Evolutionary conservation across 2,329 filamentous ascomycete species (phyloP).

Genomic region (Neocucurbitaria cava): DNA sequence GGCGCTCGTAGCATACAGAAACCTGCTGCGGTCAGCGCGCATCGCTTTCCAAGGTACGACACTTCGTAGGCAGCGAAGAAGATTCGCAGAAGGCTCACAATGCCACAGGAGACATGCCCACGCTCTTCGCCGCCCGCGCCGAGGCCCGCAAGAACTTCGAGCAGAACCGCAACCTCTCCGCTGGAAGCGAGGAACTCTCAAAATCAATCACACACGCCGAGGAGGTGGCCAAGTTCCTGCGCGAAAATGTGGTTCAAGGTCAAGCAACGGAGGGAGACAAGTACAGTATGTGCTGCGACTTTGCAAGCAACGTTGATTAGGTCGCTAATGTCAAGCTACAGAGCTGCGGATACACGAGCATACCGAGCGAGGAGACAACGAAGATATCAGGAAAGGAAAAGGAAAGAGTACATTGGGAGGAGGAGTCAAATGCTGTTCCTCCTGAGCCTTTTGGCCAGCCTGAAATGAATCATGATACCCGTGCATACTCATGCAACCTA

Average conservation of each 20-base stretch:
- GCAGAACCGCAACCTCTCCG: slow-evolving; percentile 65
- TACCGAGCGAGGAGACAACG: slow-evolving; percentile 92
- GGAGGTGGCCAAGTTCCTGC: slow-evolving; percentile 80
- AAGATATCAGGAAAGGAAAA: slow-evolving; percentile 75
- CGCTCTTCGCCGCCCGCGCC: slow-evolving; percentile 73
- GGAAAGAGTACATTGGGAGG: slow-evolving; percentile 50
- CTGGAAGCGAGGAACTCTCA: slow-evolving; percentile 64
- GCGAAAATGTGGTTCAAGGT: slow-evolving; percentile 89
- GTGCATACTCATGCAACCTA: slow-evolving; percentile 18
- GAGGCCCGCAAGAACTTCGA: slow-evolving; percentile 80
- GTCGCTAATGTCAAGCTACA: slow-evolving; percentile 50
- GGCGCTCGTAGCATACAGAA: slow-evolving; percentile 79
- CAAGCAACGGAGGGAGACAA: slow-evolving; percentile 58
- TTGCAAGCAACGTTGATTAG: background rate
- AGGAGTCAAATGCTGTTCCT: slow-evolving; percentile 49
- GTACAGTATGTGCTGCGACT: slow-evolving; percentile 64
- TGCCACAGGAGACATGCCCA: slow-evolving; percentile 69
- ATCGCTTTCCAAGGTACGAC: slow-evolving; percentile 80
- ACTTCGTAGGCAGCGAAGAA: no score
- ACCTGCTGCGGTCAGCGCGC: slow-evolving; percentile 79
- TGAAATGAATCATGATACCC: slow-evolving; percentile 42
- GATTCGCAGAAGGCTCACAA: background rate
- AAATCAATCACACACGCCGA: slow-evolving; percentile 79
- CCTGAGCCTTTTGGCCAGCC: slow-evolving; percentile 38
- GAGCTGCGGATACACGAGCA: slow-evolving; percentile 88